Percentiles rank a stretch among this genome's conserved stretches.
Conservation (phyloP, 371 early-diverging fungal genomes). For the Zychaea mexicana region DNA sequence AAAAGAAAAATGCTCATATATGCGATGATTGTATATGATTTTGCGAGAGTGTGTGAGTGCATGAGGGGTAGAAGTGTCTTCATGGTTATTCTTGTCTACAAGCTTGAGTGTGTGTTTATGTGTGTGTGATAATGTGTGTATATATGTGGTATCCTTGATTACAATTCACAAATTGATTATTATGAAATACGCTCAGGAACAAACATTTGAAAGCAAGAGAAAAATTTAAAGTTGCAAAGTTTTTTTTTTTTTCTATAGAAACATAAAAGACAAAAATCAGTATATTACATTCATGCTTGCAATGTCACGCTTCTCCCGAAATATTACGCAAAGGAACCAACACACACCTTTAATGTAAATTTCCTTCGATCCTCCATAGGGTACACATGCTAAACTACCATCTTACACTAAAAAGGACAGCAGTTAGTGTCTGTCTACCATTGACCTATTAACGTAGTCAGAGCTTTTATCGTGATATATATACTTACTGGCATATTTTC, state of each 20-base stretch:
- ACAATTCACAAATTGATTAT: too few relatives aligned
- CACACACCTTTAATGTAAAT: background rate
- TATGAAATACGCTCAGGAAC: background rate
- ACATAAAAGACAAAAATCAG: too few relatives aligned
- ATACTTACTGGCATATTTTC: slow-evolving; percentile 79
- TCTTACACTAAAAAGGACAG: background rate
- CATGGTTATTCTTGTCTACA: slow-evolving; percentile 1
- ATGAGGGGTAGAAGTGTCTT: background rate
- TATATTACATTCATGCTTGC: too few relatives aligned
- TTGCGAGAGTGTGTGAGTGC: background rate
- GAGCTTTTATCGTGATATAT: background rate
- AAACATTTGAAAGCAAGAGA: background rate
- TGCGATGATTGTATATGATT: background rate
- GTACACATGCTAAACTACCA: background rate
- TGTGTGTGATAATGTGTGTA: too few relatives aligned
- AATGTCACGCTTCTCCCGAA: background rate
- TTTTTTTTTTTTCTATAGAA: background rate
- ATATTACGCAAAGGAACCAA: too few relatives aligned
- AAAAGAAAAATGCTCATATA: too few relatives aligned
- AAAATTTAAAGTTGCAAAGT: background rate
- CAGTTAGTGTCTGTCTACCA: background rate
- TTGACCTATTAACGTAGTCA: too few relatives aligned
- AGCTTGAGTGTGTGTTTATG: too few relatives aligned
- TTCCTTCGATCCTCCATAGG: background rate
- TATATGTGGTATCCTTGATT: too few relatives aligned